Evolutionary conservation across 768 basidiomycete genomes (phyloP).

Genomic region (Suillus lakei): DNA sequence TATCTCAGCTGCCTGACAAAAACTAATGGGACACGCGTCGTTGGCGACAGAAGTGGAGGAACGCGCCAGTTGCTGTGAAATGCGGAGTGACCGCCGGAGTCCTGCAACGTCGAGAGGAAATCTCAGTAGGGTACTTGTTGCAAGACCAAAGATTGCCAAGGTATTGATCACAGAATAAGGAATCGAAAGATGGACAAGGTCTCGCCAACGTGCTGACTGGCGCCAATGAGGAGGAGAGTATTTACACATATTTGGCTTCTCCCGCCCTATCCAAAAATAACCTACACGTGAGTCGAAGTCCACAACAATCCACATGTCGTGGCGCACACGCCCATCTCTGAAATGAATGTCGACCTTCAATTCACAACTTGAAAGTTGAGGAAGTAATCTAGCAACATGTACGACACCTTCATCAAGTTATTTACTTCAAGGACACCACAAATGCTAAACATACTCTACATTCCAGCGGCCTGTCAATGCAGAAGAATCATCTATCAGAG

Average conservation of each 20-base stretch:
- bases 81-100: background rate
- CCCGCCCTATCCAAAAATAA: background rate
- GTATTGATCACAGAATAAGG: background rate
- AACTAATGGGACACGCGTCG: background rate
- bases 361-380: background rate
- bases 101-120: background rate
- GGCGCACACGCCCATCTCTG: background rate
- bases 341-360: background rate
- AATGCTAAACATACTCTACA: background rate
- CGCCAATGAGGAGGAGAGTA: constrained; percentile 9
- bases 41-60: background rate
- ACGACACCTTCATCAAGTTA: background rate
- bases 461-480: background rate
- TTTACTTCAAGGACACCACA: background rate
- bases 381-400: background rate
- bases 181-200: background rate
- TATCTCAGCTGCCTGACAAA: background rate
- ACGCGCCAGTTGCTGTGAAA: background rate
- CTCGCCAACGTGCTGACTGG: background rate
- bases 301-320: background rate
- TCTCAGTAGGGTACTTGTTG: background rate
- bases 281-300: background rate
- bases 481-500: background rate
- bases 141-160: background rate
- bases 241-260: background rate